phyloP scores from a whole-genome alignment of 1,284 basidiomycete species.

The Inonotus hispidus region DNA sequence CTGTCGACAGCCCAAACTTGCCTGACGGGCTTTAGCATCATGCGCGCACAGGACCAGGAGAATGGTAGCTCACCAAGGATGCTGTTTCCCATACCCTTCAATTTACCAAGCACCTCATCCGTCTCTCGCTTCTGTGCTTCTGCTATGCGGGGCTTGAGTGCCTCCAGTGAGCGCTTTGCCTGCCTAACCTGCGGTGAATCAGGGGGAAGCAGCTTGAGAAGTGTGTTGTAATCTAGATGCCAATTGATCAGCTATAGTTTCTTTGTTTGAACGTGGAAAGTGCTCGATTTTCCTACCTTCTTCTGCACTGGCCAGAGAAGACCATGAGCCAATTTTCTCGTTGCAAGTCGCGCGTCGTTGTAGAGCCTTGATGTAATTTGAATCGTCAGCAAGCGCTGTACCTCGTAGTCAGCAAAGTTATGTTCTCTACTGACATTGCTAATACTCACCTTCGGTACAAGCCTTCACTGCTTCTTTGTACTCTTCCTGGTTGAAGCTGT shows the following conservation, averaged over 20 bases:
- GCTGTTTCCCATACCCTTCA: conserved; percentile 90
- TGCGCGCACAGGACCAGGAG: background rate
- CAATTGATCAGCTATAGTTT: background rate
- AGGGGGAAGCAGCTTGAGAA: conserved; percentile 59
- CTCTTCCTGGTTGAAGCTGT: conserved; percentile 46
- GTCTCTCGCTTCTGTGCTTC: conserved; percentile 84
- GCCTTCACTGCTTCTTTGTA: conserved; percentile 71
- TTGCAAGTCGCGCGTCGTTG: conserved; percentile 85
- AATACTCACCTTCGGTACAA: conserved; percentile 62
- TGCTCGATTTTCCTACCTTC: conserved; percentile 55
- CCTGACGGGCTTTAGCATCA: conserved; percentile 36
- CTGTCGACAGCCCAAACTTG: conserved; percentile 82
- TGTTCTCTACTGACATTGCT: background rate
- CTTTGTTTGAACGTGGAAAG: conserved; percentile 5
- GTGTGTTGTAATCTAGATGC: conserved; percentile 66
- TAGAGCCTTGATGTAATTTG: conserved; percentile 81
- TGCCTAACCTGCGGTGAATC: conserved; percentile 47
- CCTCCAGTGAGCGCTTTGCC: conserved; percentile 43
- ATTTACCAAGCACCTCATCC: conserved; percentile 86
- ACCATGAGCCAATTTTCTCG: conserved; percentile 77
- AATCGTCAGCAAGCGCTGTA: conserved; percentile 80
- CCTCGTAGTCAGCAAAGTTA: conserved; percentile 10
- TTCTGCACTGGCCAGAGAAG: conserved; percentile 74
- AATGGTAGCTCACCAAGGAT: conserved; percentile 67
- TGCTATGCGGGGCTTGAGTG: conserved; percentile 63